Conservation (phyloP, 805 yeast species). For the Kodamaea kaohsiungensis region DNA sequence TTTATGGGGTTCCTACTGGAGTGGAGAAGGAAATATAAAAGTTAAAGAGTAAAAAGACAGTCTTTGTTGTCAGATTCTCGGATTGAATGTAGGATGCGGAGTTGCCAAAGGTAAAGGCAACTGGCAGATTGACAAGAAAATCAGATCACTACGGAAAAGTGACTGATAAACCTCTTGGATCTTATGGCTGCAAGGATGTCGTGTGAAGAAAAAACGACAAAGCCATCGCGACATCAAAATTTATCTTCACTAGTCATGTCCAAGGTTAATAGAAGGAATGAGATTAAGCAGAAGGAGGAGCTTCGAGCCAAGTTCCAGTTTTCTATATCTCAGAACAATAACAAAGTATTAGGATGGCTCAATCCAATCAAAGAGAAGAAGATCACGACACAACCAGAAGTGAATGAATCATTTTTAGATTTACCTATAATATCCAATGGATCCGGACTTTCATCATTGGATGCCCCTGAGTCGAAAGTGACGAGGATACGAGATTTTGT, state of each 20-base stretch:
- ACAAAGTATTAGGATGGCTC: conserved; percentile 41
- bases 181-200: conserved; percentile 2
- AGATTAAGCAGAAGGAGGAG: conserved; percentile 47
- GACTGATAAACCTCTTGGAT: background rate
- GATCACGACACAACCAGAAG: conserved; percentile 1
- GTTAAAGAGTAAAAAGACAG: background rate
- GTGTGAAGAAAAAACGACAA: background rate
- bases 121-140: too few species aligned
- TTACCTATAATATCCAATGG: conserved; percentile 39
- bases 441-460: conserved; percentile 25
- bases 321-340: conserved; percentile 38
- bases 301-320: conserved; percentile 49
- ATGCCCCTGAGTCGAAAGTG: conserved; percentile 6
- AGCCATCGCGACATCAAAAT: background rate
- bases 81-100: background rate
- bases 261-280: conserved; percentile 29
- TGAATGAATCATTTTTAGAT: conserved; percentile 24
- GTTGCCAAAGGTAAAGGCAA: background rate
- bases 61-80: background rate
- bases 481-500: conserved; percentile 32
- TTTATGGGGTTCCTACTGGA: background rate
- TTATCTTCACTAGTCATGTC: background rate
- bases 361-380: conserved; percentile 3
- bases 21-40: background rate
- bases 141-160: too few species aligned